phyloP scores from a whole-genome alignment of 768 basidiomycete genomes.

The Rhizopogon rudus region DNA sequence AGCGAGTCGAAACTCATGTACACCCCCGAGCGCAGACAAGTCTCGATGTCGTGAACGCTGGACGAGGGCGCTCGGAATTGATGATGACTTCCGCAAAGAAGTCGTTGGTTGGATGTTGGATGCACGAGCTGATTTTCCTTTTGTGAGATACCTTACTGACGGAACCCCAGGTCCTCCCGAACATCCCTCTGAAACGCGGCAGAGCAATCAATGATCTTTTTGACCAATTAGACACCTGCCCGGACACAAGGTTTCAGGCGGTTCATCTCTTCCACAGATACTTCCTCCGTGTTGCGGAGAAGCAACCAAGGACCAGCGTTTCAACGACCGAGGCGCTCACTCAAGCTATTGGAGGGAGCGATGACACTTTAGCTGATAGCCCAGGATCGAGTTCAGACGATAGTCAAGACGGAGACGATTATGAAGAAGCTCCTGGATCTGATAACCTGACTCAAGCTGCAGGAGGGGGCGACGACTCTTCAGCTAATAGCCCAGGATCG shows the following conservation, averaged over 20 bases:
- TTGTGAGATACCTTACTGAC: background rate
- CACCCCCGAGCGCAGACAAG: background rate
- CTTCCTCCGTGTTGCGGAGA: constrained; percentile 34
- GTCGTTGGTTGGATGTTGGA: constrained; percentile 43
- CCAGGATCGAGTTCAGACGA: background rate
- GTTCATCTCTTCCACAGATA: constrained; percentile 56
- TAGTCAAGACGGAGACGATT: constrained; percentile 3
- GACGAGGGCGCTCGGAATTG: constrained; percentile 25
- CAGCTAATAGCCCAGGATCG: background rate
- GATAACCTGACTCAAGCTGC: background rate
- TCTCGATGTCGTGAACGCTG: constrained; percentile 7
- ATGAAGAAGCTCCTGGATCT: background rate
- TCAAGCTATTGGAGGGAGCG: background rate
- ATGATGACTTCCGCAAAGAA: constrained; percentile 27
- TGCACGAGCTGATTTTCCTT: constrained; percentile 18
- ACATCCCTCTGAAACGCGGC: background rate
- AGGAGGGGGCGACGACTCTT: background rate
- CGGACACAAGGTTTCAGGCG: constrained; percentile 63
- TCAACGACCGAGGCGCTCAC: background rate
- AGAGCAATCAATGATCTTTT: constrained; percentile 22
- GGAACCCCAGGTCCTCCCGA: background rate
- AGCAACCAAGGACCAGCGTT: background rate
- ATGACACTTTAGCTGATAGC: background rate
- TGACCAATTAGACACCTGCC: constrained; percentile 50
- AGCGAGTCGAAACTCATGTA: constrained; percentile 8